phyloP scores from a whole-genome alignment of 148 eudicot species.

The Nepenthes mirabilis region DNA sequence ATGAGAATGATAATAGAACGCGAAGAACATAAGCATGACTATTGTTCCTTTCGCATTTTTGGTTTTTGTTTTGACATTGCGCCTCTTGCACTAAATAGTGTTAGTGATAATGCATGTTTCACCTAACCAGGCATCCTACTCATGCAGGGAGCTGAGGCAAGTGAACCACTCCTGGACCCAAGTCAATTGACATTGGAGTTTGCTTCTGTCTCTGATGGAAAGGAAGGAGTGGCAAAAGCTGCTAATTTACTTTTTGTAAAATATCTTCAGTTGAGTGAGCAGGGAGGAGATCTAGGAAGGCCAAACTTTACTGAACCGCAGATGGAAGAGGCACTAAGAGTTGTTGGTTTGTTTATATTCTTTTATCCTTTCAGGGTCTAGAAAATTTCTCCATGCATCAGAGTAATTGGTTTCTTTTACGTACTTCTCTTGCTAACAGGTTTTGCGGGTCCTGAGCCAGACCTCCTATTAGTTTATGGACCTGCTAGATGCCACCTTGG shows the following conservation, averaged over 20 bases:
- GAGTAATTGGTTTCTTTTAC: not conserved
- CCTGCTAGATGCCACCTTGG: conserved; percentile 87
- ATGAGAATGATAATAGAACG: no score
- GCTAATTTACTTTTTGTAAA: conserved; percentile 53
- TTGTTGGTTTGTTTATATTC: conserved; percentile 37
- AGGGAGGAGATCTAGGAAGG: conserved; percentile 26
- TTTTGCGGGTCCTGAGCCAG: conserved; percentile 57
- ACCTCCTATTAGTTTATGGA: conserved; percentile 71
- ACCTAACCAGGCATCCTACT: not conserved
- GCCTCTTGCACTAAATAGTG: not conserved
- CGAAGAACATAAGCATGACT: no score
- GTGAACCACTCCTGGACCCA: conserved; percentile 16
- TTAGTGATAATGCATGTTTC: not conserved
- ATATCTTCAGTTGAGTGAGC: conserved; percentile 17
- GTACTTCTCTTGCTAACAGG: conserved; percentile 24
- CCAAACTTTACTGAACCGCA: conserved; percentile 54
- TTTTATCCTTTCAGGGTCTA: not conserved
- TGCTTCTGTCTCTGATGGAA: conserved; percentile 59
- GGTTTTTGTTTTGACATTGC: no score
- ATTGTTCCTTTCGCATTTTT: no score
- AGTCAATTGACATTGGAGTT: conserved; percentile 42
- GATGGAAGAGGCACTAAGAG: conserved; percentile 49
- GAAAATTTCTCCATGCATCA: not conserved
- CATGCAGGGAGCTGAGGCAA: conserved; percentile 34
- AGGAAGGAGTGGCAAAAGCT: conserved; percentile 71